Evolutionary conservation across 2,329 filamentous ascomycete species (phyloP), one percentile per base, ranked within the genome.

Genomic region (Botryotinia convoluta): DNA sequence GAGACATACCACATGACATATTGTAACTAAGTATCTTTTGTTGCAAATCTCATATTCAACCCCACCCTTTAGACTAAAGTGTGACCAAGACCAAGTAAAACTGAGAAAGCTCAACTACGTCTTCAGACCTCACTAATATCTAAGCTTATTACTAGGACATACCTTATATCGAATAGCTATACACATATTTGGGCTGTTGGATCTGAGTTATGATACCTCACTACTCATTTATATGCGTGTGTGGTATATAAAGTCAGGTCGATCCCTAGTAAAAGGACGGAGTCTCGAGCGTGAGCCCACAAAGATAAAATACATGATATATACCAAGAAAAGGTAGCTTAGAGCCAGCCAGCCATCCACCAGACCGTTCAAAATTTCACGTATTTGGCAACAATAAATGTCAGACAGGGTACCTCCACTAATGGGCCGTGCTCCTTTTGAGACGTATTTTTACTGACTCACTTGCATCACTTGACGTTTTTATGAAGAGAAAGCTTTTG

Each of bases 401-500:
- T 45, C 20, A 22, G 44, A 12, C 18, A 45, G 48, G 16, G 14
- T 16, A n/a, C 48, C 26, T 14, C 26, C 14, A 54, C 10, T 7
- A n/a, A 16, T 3, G 16, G 0, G 2, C 3, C 48, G 5, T 7
- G 26, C 26, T 1, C 48, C 10, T 14, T n/a, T 1, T 51, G 10
- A 51, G 26, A 26, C 14, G 10, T n/a, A 14, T 51, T 51, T n/a
- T 26, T 6, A n/a, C 10, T n/a, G 48, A 1, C 10, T n/a, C 12
- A 6, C 48, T 54, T 54, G 10, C 2, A n/a, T 54, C 12, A n/a
- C 48, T n/a, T 7, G 5, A 54, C 26, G 3, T 16, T n/a, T 54
- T n/a, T 14, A 16, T 54, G 48, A 54, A 26, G 2, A n/a, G 44
- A 45, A 45, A 8, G 18, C 18, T 22, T n/a, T 54, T 16, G 26